Conservation (phyloP, 495 filamentous ascomycete genomes). For the Penicillium turbatum region DNA sequence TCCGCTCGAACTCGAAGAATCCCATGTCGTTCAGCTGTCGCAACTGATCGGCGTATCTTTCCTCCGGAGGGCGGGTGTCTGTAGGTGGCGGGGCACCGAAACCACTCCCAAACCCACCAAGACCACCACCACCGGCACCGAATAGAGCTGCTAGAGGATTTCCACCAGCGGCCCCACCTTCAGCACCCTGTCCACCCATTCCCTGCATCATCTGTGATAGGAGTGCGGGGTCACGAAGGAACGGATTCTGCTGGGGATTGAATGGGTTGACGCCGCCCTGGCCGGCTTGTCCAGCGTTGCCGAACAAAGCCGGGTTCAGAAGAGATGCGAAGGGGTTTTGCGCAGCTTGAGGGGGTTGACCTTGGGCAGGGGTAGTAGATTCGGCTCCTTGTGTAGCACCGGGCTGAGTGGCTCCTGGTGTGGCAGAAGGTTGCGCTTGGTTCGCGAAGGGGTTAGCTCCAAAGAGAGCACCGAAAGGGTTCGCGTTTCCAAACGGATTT, state of each 20-base stretch:
- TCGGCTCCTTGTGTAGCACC: conserved; percentile 17
- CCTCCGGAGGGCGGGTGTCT: conserved; percentile 88
- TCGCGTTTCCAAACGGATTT: conserved; percentile 35
- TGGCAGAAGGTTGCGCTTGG: conserved; percentile 20
- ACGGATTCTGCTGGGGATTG: conserved; percentile 43
- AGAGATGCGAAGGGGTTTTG: conserved; percentile 53
- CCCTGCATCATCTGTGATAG: conserved; percentile 47
- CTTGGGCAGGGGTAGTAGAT: conserved; percentile 24
- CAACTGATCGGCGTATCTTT: conserved; percentile 84
- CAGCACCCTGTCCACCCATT: conserved; percentile 33
- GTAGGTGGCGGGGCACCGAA: conserved; percentile 46
- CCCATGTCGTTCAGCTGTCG: conserved; percentile 98
- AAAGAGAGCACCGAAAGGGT: conserved; percentile 73
- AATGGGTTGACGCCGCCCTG: conserved; percentile 41
- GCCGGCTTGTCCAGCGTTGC: conserved; percentile 24
- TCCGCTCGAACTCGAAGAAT: conserved; percentile 93
- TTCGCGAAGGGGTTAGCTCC: conserved; percentile 39
- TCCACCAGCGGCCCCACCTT: conserved; percentile 27
- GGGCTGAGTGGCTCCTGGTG: conserved; percentile 21
- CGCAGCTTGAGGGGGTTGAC: conserved; percentile 27
- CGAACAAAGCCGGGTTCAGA: conserved; percentile 45
- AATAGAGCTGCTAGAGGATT: conserved; percentile 40
- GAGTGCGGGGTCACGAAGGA: conserved; percentile 47
- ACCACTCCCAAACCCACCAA: conserved; percentile 37
- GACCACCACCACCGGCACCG: conserved; percentile 40